A percentile compares a stretch with the other conserved stretches of the same genome.
Evolutionary conservation across 1,284 basidiomycete species (phyloP).

Genomic region (Ustilago hordei): DNA sequence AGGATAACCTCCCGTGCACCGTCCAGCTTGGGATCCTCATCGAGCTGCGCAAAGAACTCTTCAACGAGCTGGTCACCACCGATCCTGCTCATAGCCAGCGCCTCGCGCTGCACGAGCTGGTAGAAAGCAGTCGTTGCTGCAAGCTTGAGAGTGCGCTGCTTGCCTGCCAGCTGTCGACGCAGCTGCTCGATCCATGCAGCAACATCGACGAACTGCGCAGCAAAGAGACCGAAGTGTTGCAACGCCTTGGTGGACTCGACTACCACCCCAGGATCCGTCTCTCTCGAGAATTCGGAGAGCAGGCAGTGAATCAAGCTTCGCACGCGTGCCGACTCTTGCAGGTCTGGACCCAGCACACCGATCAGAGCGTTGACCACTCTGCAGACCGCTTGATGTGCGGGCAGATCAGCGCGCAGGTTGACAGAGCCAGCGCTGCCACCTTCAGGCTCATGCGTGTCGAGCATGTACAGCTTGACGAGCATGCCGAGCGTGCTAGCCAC

Average conservation of each 20-base stretch:
- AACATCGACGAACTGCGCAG: slow-evolving; percentile 76
- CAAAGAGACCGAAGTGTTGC: slow-evolving; percentile 96
- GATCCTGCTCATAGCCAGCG: slow-evolving; percentile 87
- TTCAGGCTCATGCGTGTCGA: slow-evolving; percentile 92
- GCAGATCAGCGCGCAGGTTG: slow-evolving; percentile 89
- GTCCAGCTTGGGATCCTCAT: slow-evolving; percentile 92
- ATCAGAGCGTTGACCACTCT: slow-evolving; percentile 92
- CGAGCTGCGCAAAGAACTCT: slow-evolving; percentile 92
- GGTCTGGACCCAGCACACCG: slow-evolving; percentile 92
- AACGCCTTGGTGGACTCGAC: slow-evolving; percentile 95
- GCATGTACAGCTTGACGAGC: slow-evolving; percentile 88
- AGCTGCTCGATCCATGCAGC: slow-evolving; percentile 55
- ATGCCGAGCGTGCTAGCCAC: slow-evolving; percentile 89
- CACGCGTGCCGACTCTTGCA: slow-evolving; percentile 85
- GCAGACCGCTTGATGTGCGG: slow-evolving; percentile 90
- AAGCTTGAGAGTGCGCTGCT: slow-evolving; percentile 80
- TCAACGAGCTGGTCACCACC: slow-evolving; percentile 95
- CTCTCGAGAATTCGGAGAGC: slow-evolving; percentile 84
- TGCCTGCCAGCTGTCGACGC: slow-evolving; percentile 46
- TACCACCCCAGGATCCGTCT: slow-evolving; percentile 84
- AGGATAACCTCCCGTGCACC: slow-evolving; percentile 91
- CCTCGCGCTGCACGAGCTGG: slow-evolving; percentile 96
- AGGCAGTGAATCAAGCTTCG: slow-evolving; percentile 85
- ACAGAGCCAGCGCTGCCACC: slow-evolving; percentile 82
- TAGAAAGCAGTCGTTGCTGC: slow-evolving; percentile 95